Conservation (phyloP, 345 rosid species). For the Arabis hirsuta region DNA sequence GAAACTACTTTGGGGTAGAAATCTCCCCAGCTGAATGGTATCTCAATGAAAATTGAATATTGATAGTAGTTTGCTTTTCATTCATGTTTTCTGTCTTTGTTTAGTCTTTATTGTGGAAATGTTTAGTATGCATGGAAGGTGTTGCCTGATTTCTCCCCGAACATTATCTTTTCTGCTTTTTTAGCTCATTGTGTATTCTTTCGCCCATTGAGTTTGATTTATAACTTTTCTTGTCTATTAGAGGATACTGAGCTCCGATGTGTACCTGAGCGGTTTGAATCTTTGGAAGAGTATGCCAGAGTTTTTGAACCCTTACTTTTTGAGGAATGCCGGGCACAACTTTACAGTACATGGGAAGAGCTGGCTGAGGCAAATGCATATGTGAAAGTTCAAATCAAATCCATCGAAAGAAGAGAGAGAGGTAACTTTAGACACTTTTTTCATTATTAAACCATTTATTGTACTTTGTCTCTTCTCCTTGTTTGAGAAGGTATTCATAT, state of each 20-base stretch:
- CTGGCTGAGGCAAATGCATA: conserved; percentile 73
- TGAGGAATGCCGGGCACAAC: conserved; percentile 99
- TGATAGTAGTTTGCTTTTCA: neutral
- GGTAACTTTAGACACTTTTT: conserved; percentile 52
- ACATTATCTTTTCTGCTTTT: neutral
- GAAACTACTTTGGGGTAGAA: no score
- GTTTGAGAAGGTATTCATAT: conserved; percentile 1
- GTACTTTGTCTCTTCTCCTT: conserved; percentile 3
- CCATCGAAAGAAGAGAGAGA: conserved; percentile 94
- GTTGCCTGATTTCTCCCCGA: neutral
- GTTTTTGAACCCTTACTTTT: conserved; percentile 99
- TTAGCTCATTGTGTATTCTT: conserved; percentile 3
- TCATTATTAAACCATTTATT: no score
- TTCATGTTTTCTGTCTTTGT: neutral
- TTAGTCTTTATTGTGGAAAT: neutral
- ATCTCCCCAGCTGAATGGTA: neutral
- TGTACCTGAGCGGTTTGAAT: conserved; percentile 93
- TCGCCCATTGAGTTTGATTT: neutral
- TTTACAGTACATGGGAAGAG: conserved; percentile 97
- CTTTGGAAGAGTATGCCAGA: conserved; percentile 83
- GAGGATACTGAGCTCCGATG: conserved; percentile 90
- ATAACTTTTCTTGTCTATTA: conserved; percentile 45
- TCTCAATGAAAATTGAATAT: neutral
- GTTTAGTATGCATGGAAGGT: neutral
- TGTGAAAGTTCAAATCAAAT: conserved; percentile 74